Evolutionary conservation across 1,284 basidiomycete species (phyloP).

Genomic region (Schizophyllum commune): DNA sequence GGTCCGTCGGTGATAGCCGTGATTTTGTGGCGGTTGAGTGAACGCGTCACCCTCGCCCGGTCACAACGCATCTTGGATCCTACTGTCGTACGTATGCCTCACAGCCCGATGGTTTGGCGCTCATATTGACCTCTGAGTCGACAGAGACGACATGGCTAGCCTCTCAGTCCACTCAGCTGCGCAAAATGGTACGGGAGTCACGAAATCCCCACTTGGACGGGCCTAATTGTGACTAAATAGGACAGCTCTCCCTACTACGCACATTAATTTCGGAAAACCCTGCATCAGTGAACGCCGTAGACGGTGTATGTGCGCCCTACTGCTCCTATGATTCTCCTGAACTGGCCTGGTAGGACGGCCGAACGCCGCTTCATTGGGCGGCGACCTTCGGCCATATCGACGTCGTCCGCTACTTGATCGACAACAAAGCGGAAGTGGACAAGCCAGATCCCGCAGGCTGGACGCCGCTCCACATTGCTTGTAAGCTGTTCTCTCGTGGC

Average conservation of each 20-base stretch:
- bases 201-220: too few species aligned
- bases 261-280: conserved; percentile 65
- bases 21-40: neutral
- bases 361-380: conserved; percentile 88
- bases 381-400: conserved; percentile 69
- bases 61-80: neutral
- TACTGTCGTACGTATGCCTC: neutral
- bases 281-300: conserved; percentile 56
- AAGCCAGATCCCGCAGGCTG: conserved; percentile 70
- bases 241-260: conserved; percentile 70
- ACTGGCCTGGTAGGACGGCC: conserved; percentile 55
- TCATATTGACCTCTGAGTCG: neutral
- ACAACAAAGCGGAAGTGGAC: conserved; percentile 66
- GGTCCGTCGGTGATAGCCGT: neutral
- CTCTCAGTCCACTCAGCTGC: conserved; percentile 51
- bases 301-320: conserved; percentile 44
- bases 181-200: conserved; percentile 44
- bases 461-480: conserved; percentile 84
- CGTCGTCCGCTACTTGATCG: conserved; percentile 67
- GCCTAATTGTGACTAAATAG: too few species aligned
- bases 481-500: conserved; percentile 31
- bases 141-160: neutral
- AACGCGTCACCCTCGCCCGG: neutral
- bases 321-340: conserved; percentile 1
- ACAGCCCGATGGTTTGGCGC: neutral